Base-by-base conservation (phyloP, 768 basidiomycete genomes). In the Pisolithus microcarpus region DNA sequence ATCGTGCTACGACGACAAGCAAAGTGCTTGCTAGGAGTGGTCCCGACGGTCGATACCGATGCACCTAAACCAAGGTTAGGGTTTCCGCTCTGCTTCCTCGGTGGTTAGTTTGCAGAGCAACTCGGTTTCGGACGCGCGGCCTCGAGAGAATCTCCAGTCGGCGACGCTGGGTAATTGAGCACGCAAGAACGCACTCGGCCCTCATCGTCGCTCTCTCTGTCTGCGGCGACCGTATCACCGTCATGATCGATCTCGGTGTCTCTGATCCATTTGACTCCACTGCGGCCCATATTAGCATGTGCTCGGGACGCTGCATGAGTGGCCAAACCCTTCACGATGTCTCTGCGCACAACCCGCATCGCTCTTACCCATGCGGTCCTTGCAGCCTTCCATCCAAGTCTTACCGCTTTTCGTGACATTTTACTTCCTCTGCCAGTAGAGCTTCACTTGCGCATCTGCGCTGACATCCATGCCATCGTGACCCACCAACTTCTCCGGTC, bases 331-430 rank as follows among this genome's bases (percentile, higher is more conserved):
- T 16, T 50, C 40, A 4, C 30, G 59, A 62, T 58, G 57, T 53
- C 61, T 7, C 52, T 78, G 48, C 64, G 52, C 48, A 70, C 67
- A 1, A 71, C 75, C 31, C 72, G 70, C 51, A 72, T 72, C 0
- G 66, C 70, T 5, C 72, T 83, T 44, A 69, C 75, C 55, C 80
- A 83, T 52, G 73, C 80, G 16, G 62, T 75, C 48, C 76, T 83
- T 53, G 76, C 80, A 16, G 56, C 69, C 50, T 50, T 75, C 21
- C 77, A 80, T 37, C 72, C 72, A 8, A 65, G 77, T 59, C 58
- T 81, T 56, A 53, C 61, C 4, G 61, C 73, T 57, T 57, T 56
- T 31, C 1, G 44, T 10, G 57, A 44, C 47, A 53, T 66, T 18
- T 53, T 60, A 16, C 54, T 68, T 26, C 52, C 58, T 16, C 63